Base-by-base conservation (phyloP, 768 basidiomycete species). In the Filobasidium wieringae region DNA sequence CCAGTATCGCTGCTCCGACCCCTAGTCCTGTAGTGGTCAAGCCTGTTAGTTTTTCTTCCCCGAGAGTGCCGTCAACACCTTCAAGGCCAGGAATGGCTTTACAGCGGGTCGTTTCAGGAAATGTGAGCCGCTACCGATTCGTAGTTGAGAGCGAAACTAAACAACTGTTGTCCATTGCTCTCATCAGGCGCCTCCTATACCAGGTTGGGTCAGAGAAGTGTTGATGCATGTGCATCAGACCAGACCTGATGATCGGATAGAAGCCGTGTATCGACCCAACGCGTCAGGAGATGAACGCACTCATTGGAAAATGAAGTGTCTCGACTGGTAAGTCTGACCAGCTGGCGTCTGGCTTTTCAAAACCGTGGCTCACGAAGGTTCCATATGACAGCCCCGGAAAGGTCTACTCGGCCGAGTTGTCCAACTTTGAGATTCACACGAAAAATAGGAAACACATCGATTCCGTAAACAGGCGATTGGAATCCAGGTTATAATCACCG, bases 281-380 rank as follows among this genome's bases (percentile, higher is more conserved):
- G 29, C 26, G 15, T 29, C 29, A n/a, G 53, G 29, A 15, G 50
- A 51, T 56, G 71, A 77, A 30, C 77, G 80, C 41, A 78, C 77
- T n/a, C 72, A 77, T 24, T 96, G 92, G 91, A 80, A 95, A 60
- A 89, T 87, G 27, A 97, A 96, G 68, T 99, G 95, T 68, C 76
- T 95, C 51, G 93, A 96, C 70, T 95, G 90, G 92, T 90, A 66
- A 61, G 75, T 71, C 43, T 5, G 14, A 24, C 22, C n/a, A n/a
- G n/a, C n/a, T n/a, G n/a, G n/a, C n/a, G n/a, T n/a, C n/a, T n/a
- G n/a, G n/a, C n/a, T n/a, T n/a, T n/a, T n/a, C n/a, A n/a, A n/a
- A n/a, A n/a, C n/a, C n/a, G n/a, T n/a, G n/a, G n/a, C n/a, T n/a
- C n/a, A n/a, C n/a, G n/a, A n/a, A n/a, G n/a, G n/a, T n/a, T n/a